Conservation (phyloP, 768 basidiomycete species). For the Kwoniella dendrophila region DNA sequence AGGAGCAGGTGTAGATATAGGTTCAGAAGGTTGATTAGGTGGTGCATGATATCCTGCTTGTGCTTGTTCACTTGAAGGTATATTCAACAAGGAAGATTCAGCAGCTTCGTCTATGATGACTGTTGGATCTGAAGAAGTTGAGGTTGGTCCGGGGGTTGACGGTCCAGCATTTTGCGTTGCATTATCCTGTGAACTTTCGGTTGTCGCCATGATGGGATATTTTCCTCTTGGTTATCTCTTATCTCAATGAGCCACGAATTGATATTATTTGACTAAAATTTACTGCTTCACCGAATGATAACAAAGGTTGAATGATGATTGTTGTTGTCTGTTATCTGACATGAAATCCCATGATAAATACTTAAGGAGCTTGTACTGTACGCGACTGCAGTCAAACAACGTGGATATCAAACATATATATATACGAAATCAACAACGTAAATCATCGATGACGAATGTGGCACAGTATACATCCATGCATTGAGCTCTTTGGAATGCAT, state of each 20-base stretch:
- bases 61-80: background rate
- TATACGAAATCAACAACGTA: no score
- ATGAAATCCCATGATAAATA: no score
- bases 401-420: constrained; percentile 4
- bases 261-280: no score
- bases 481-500: no score
- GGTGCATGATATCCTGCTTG: constrained; percentile 11
- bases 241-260: no score
- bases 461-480: no score
- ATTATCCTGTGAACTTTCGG: background rate
- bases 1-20: constrained; percentile 14
- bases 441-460: background rate
- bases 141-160: background rate
- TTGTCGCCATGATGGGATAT: background rate
- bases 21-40: background rate
- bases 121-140: background rate
- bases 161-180: background rate
- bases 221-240: no score
- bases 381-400: constrained; percentile 1
- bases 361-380: background rate
- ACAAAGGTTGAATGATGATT: no score
- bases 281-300: no score
- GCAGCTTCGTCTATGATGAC: constrained; percentile 8
- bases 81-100: background rate
- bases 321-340: no score